Base-by-base conservation (phyloP, 192 early-diverging fungal genomes). In the Polychytrium aggregatum region DNA sequence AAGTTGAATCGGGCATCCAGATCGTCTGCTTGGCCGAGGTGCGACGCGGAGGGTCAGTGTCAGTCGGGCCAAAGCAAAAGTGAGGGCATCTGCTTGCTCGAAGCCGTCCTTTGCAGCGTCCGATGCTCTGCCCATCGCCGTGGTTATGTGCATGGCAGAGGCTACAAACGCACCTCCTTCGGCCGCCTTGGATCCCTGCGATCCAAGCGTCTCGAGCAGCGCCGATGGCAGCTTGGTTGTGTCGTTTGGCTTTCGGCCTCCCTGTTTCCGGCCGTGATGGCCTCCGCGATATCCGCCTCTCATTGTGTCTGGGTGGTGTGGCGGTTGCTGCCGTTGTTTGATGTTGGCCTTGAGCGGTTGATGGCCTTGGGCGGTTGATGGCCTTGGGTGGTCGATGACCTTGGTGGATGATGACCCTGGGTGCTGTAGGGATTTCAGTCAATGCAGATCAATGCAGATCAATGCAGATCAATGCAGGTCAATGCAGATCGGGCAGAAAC, bases 1-100 rank as follows among this genome's bases (percentile, higher is more conserved):
- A 62, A 56, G 11, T 22, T 48, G 30, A 62, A 56, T n/a, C 60
- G 46, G 18, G 37, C 25, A 25, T 50, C 53, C 20, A 55, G 43
- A 28, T 49, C 52, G 2, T 17, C 24, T 17, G 51, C 52, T 46
- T 43, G 13, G 17, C 9, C 35, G 9, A 11, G 35, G n/a, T 37
- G 35, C 35, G 9, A 11, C n/a, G 35, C 35, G n/a, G 9, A 9
- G n/a, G 9, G 3, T 14, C 37, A 18, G 13, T 16, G 25, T 25
- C 24, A 13, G n/a, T 7, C 25, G 30, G 31, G 0, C n/a, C 7
- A 30, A 35, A n/a, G 17, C 13, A 47, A 30, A 3, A 44, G n/a
- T n/a, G n/a, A n/a, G n/a, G n/a, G n/a, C n/a, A n/a, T n/a, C n/a
- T 22, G 30, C 44, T 26, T 17, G 42, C 11, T 14, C 13, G 42